Base-by-base conservation (phyloP, 1,139 yeast species). In the Debaryomycetaceae sp. region DNA sequence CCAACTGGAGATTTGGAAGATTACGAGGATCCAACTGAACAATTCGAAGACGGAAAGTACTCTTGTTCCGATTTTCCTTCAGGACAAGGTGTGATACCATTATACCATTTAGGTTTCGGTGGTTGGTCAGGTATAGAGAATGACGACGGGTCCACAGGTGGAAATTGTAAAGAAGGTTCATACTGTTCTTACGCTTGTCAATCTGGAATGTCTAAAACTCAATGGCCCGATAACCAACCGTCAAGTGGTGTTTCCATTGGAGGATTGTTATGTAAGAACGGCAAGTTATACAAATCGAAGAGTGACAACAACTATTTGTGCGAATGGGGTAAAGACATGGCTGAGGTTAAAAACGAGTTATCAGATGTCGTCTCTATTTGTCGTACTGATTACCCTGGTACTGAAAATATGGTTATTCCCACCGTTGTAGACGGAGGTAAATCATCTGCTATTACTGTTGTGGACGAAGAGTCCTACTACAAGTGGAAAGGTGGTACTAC, bases 131-230 rank as follows among this genome's bases (percentile, higher is more conserved):
- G 87, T 59, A 68, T 84, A 52, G 81, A 81, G 71, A 78, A 79
- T 59, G 62, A 71, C 54, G 61, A 75, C 49, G 86, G 85, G 56
- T 73, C 79, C 37, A 80, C 88, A 44, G 82, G 87, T 44, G 75
- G 84, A 44, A 59, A 71, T 35, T 85, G 94, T 73, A 61, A 73
- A 50, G 89, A 83, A 46, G 92, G 89, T 44, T 75, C 78, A 55
- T 83, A 83, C 75, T 85, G 94, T 65, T 85, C 92, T 42, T 85
- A 85, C 61, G 88, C 92, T 48, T 85, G 94, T 69, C 91, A 84
- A 67, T 79, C 92, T 42, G 94, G 94, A 78, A 84, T 84, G 92
- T 84, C 92, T 54, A 85, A 85, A 73, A 84, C 92, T 43, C 94
- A 85, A 70, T 85, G 89, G 89, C 94, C 94, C 43, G 65, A 79